Evolutionary conservation across 768 basidiomycete genomes (phyloP), one percentile per base, ranked within the genome.

Genomic region (Cyclocybe cylindracea): DNA sequence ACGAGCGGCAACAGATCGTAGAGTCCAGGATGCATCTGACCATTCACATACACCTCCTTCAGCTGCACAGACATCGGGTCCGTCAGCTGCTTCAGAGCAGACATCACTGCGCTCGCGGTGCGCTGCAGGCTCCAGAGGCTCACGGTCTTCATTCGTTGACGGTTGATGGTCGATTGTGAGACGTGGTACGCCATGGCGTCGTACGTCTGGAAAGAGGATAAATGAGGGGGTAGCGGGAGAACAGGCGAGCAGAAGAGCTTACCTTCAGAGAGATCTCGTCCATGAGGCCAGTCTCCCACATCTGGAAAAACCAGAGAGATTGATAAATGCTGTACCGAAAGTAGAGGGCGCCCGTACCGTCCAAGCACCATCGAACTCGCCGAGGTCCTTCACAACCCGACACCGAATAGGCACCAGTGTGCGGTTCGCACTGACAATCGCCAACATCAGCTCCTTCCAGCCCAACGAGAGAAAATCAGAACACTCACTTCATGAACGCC

Each of bases 111-210:
- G 49, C 85, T 86, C 2, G 93, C 92, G 1, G 95, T 95, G 81
- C 90, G 87, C 68, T 97, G 94, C 18, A 98, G 76, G 63, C 90
- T 94, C 97, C 97, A 99, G 7, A 93, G 72, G 54, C 92, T 88
- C 57, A 99, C 94, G 3, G 86, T 90, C 70, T 86, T 90, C 65
- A 97, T 83, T 10, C 95, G 85, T 55, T 76, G 75, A 49, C 91
- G 85, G 62, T 93, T 90, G 76, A 91, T 85, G 64, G 94, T 92
- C 19, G 84, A 86, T 59, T 94, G 91, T 2, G 88, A 86, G 44
- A 99, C 96, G 71, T 98, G 97, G 66, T 94, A 85, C 8, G 96
- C 96, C 50, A 99, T 78, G 8, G 97, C 96, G 44, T 92, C 90
- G 66, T 97, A 94, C 14, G 85, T 86, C 85, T 91, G 56, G 8